Percentiles rank a stretch among this genome's conserved stretches.
Evolutionary conservation across 2,329 filamentous ascomycete species (phyloP).

Genomic region (Colletotrichum karsti): DNA sequence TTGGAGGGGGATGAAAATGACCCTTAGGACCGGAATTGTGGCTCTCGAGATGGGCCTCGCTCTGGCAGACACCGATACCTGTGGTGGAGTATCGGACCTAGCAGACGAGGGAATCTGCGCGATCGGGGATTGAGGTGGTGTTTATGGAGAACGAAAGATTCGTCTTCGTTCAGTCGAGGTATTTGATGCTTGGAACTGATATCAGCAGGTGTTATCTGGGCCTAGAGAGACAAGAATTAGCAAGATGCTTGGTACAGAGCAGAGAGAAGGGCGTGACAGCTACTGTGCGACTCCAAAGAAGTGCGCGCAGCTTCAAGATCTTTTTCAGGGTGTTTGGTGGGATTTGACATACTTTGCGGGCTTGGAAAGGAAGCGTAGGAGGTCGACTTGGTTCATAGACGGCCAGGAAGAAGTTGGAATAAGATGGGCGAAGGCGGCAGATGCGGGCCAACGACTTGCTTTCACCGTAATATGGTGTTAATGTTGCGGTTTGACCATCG

Average conservation of each 20-base stretch:
- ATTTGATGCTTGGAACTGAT: neutral
- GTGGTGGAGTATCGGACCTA: slow-evolving; percentile 83
- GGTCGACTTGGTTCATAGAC: slow-evolving; percentile 92
- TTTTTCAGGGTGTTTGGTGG: neutral
- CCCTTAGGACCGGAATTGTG: slow-evolving; percentile 90
- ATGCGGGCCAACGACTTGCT: slow-evolving; percentile 5
- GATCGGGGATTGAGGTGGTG: slow-evolving; percentile 33
- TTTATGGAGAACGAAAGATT: slow-evolving; percentile 15
- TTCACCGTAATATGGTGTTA: slow-evolving; percentile 11
- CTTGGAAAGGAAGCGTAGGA: slow-evolving; percentile 93
- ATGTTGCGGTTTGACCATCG: neutral
- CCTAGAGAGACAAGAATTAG: slow-evolving; percentile 27
- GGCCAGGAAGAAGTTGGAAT: slow-evolving; percentile 11
- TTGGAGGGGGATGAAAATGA: slow-evolving; percentile 83
- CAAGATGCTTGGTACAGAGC: neutral
- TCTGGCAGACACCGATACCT: slow-evolving; percentile 85
- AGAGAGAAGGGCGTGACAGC: too few species aligned
- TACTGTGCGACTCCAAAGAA: too few species aligned
- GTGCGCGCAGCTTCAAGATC: neutral
- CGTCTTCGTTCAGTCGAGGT: neutral
- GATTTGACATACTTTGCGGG: slow-evolving; percentile 80
- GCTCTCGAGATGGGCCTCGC: slow-evolving; percentile 68
- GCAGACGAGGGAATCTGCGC: slow-evolving; percentile 74
- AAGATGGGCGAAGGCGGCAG: slow-evolving; percentile 3
- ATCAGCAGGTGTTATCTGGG: slow-evolving; percentile 29